phyloP scores from a whole-genome alignment of 106 monocot genomes.

The Platanthera guangdongensis region DNA sequence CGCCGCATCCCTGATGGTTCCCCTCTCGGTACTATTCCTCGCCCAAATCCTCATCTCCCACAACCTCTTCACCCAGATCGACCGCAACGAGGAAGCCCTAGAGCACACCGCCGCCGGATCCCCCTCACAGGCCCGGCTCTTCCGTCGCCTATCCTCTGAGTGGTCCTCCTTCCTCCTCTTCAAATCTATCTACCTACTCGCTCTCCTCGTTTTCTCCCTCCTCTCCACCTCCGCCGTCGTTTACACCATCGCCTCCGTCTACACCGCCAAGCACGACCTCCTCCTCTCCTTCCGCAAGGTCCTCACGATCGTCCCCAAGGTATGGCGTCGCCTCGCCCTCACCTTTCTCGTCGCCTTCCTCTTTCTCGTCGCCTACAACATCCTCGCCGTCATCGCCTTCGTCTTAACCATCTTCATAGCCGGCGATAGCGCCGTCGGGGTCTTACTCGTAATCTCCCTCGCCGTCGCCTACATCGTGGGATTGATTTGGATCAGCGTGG shows the following conservation, averaged over 20 bases:
- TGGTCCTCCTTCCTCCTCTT: constrained; percentile 23
- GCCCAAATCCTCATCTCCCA: constrained; percentile 23
- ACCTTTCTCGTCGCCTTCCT: constrained; percentile 54
- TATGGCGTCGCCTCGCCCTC: constrained; percentile 51
- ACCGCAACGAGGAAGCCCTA: constrained; percentile 18
- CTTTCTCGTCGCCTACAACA: constrained; percentile 38
- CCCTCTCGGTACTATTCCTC: constrained; percentile 31
- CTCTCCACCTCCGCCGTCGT: constrained; percentile 37
- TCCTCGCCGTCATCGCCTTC: constrained; percentile 5
- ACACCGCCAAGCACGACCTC: constrained; percentile 42
- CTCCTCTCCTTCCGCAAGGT: constrained; percentile 35
- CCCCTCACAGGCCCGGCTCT: constrained; percentile 13
- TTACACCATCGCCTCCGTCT: constrained; percentile 79
- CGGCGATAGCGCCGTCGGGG: constrained; percentile 6
- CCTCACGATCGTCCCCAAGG: constrained; percentile 51
- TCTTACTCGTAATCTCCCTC: constrained; percentile 9
- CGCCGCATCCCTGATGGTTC: constrained; percentile 20
- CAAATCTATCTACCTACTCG: constrained; percentile 14
- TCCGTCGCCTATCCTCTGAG: constrained; percentile 18
- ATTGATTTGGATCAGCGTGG: constrained; percentile 40
- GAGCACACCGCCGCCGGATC: constrained; percentile 7
- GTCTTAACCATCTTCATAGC: constrained; percentile 15
- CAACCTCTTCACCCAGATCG: constrained; percentile 26
- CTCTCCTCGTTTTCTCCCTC: constrained; percentile 20
- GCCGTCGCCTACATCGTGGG: constrained; percentile 26